These are phyloP conservation scores for Penicillium silybi DNA, from an alignment of 495 filamentous ascomycete genomes.

Conservation along the genomic window DNA sequence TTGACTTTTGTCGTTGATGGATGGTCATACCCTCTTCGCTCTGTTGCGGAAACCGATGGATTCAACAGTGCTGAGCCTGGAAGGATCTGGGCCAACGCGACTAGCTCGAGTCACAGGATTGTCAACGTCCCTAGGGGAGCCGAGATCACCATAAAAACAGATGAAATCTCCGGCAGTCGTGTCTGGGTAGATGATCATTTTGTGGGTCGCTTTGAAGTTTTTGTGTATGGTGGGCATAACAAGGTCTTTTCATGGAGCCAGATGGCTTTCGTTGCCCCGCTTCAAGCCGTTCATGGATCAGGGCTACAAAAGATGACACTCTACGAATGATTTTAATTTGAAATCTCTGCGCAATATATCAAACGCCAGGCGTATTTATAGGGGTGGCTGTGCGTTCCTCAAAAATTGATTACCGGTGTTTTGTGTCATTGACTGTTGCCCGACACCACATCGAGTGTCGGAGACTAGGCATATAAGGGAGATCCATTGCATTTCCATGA, in stretches of 20 bases:
- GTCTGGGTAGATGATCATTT: slow-evolving; percentile 46
- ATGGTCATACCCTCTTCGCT: slow-evolving; percentile 50
- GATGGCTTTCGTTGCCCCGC: slow-evolving; percentile 55
- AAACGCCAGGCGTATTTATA: no score
- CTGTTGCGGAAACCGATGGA: slow-evolving; percentile 24
- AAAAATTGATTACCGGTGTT: no score
- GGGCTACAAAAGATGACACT: slow-evolving; percentile 12
- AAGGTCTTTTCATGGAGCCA: slow-evolving; percentile 50
- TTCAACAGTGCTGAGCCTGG: slow-evolving; percentile 24
- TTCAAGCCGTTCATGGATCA: slow-evolving; percentile 30
- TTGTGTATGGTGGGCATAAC: slow-evolving; percentile 52
- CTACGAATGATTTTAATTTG: not conserved
- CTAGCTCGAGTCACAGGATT: slow-evolving; percentile 26
- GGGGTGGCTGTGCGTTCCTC: no score
- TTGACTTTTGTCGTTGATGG: slow-evolving; percentile 45
- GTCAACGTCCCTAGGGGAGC: slow-evolving; percentile 11
- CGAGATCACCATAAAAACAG: slow-evolving; percentile 33
- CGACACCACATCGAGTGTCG: no score
- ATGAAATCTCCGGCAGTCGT: slow-evolving; percentile 38
- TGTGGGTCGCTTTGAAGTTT: slow-evolving; percentile 50
- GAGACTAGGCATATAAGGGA: no score
- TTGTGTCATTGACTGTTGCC: no score
- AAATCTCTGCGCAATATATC: no score
- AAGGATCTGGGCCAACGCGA: slow-evolving; percentile 31
- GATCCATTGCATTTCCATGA: no score